These are phyloP conservation scores for Trypanosomatidae sp. DNA, from an alignment of 208 protist species.

Conservation along the genomic window DNA sequence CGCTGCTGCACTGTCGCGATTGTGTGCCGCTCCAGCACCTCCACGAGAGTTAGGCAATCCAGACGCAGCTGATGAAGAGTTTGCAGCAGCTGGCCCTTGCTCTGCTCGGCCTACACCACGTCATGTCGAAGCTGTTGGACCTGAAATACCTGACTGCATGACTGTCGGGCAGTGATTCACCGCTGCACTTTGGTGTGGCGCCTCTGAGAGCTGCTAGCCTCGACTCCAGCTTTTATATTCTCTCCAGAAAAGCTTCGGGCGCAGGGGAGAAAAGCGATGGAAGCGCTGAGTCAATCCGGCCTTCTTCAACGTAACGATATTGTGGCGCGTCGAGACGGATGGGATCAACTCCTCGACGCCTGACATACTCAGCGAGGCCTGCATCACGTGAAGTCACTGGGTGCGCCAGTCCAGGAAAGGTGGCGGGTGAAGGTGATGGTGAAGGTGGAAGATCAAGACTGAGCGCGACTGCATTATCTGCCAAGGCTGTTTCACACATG, in stretches of 20 bases:
- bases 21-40: too few species aligned
- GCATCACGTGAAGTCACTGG: too few species aligned
- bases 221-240: constrained; percentile 7
- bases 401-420: too few species aligned
- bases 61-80: constrained; percentile 6
- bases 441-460: background rate
- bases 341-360: too few species aligned
- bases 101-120: constrained; percentile 4
- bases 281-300: too few species aligned
- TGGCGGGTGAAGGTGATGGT: too few species aligned
- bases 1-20: too few species aligned
- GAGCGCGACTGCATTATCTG: background rate
- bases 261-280: background rate
- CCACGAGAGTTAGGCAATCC: constrained; percentile 8
- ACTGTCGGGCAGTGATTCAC: background rate
- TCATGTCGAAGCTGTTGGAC: constrained; percentile 7
- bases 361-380: too few species aligned
- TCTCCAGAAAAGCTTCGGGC: background rate
- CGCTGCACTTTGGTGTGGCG: background rate
- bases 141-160: background rate
- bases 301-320: too few species aligned
- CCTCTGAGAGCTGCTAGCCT: constrained; percentile 1
- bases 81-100: constrained; percentile 3
- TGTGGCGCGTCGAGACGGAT: too few species aligned
- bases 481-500: constrained; percentile 1